Base-by-base conservation (phyloP, 495 filamentous ascomycete genomes). In the Penicillium nucicola region DNA sequence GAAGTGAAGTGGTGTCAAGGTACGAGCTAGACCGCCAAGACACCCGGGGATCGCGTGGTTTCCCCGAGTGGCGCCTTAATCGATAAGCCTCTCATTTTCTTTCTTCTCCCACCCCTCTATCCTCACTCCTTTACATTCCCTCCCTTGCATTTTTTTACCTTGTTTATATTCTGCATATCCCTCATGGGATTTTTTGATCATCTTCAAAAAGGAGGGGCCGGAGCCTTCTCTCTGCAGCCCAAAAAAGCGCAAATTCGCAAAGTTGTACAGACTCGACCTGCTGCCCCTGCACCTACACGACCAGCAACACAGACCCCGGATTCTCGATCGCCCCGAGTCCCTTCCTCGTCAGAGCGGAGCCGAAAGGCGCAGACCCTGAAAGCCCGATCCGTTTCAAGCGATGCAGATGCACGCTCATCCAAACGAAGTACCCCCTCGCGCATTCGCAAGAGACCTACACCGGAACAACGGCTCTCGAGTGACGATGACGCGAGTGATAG, bases 171-270 rank as follows among this genome's bases (percentile, higher is more conserved):
- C 32, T 41, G 28, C 38, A 37, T 36, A n/a, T 17, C 30, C 58
- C 50, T 55, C 47, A 80, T 80, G 77, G 77, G 76, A 45, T 77
- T 78, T 61, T 81, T 81, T 57, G 76, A 80, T 57, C 74, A 78
- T 55, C 67, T 81, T 46, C 77, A 80, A 43, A 80, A 78, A 67
- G 71, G 72, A 64, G 76, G 75, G 54, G 67, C 61, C 37, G 76
- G 75, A 49, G 66, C 60, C 35, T 74, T 76, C 36, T 75, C 76
- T 17, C 57, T 79, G 43, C 76, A 79, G 47, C 60, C 75, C n/a
- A 71, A 78, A 54, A 75, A 74, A 32, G 60, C 74, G 17, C 68
- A 76, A 51, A 73, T 75, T 12, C 74, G 77, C 52, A 75, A 77
- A 59, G 68, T 78, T 38, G 67, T 74, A 31, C 71, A 75, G 41